A percentile compares a stretch with the other conserved stretches of the same genome.
These are phyloP conservation scores for Plectosphaerella cucumerina DNA, from an alignment of 2,329 filamentous ascomycete genomes.

Conservation along the genomic window DNA sequence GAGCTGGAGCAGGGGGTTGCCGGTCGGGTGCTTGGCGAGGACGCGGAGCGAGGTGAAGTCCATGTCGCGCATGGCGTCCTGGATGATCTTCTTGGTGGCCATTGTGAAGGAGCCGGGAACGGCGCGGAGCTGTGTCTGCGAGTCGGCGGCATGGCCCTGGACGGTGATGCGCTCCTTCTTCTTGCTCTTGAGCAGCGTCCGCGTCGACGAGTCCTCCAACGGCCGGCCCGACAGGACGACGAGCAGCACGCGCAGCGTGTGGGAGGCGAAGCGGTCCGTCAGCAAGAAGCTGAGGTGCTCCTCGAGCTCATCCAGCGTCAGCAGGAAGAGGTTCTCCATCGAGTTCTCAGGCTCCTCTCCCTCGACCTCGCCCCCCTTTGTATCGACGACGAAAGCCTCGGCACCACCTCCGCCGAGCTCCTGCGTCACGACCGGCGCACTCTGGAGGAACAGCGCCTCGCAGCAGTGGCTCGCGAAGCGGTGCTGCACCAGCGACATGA, in stretches of 20 bases:
- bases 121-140: conserved; percentile 38
- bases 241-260: conserved; percentile 81
- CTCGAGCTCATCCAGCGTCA: conserved; percentile 83
- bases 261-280: conserved; percentile 85
- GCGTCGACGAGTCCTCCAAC: conserved; percentile 63
- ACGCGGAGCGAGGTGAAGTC: conserved; percentile 78
- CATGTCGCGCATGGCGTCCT: conserved; percentile 68
- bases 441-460: conserved; percentile 83
- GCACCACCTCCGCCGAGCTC: conserved; percentile 51
- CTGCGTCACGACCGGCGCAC: conserved; percentile 71
- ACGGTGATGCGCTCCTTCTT: conserved; percentile 82
- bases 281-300: conserved; percentile 77
- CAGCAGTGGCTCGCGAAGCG: conserved; percentile 97
- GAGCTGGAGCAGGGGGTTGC: conserved; percentile 89
- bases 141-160: conserved; percentile 46
- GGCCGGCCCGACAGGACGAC: conserved; percentile 81
- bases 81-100: conserved; percentile 78
- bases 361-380: conserved; percentile 37
- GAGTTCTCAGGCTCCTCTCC: conserved; percentile 49
- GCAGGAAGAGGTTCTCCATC: conserved; percentile 82
- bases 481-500: conserved; percentile 86
- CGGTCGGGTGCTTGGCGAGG: conserved; percentile 82
- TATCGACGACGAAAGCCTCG: conserved; percentile 36
- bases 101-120: conserved; percentile 77
- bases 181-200: conserved; percentile 81